Evolutionary conservation across 1,139 yeast genomes (phyloP), one percentile per base, ranked within the genome.

Genomic region (Zygoascus hellenicus): DNA sequence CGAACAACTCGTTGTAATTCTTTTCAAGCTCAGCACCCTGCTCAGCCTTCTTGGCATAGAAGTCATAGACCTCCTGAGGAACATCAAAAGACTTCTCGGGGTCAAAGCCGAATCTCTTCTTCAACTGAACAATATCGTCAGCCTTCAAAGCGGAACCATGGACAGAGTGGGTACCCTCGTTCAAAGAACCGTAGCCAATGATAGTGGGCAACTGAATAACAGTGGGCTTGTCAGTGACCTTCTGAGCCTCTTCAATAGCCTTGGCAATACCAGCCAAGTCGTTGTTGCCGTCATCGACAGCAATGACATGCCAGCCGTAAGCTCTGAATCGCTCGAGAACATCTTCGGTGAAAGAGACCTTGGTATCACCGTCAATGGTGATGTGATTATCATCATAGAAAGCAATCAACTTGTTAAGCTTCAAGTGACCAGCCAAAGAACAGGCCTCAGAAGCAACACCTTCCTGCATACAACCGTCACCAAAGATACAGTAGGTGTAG

Each of bases 401-500:
- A 51, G 94, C 89, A 70, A 92, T 88, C 74, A 92, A 80, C 77
- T 90, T 90, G 69, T 89, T 89, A 69, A 92, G 82, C 75, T 89
- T 79, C 70, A 92, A 77, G 74, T 92, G 98, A 64, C 98, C 99
- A 57, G 98, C 99, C 55, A 90, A 74, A 39, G 98, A 92, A 60
- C 79, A 78, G 48, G 97, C 95, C 76, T 92, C 99, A 52, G 94
- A 79, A 51, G 97, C 80, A 55, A 92, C 89, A 78, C 99, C 99
- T 76, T 92, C 99, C 92, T 84, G 86, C 77, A 92, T 77, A 76
- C 98, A 94, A 60, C 98, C 99, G 64, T 92, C 99, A 73, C 99
- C 99, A 55, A 88, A 73, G 76, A 94, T 83, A 57, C 74, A 69
- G 71, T 82, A 92, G 57, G 89, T 81, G 77, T 75, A 79, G 68